Percentiles rank a stretch among this genome's conserved stretches.
Conservation (phyloP, 495 filamentous ascomycete species). For the Cercophora sp. region DNA sequence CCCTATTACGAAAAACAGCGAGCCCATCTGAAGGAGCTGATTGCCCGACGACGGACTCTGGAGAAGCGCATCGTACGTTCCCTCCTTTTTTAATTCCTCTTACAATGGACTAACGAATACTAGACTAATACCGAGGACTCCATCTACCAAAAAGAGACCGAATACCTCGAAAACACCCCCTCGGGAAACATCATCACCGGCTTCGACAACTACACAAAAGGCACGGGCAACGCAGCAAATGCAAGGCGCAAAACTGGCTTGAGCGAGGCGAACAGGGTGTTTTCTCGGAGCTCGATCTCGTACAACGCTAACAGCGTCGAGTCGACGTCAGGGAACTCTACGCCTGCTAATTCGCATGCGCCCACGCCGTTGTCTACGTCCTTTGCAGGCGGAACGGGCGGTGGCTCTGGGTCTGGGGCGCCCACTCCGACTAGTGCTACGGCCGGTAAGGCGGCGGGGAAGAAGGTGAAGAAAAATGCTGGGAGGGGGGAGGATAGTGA, state of each 20-base stretch:
- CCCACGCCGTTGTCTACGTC: conserved; percentile 48
- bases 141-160: conserved; percentile 77
- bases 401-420: conserved; percentile 40
- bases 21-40: conserved; percentile 45
- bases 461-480: conserved; percentile 39
- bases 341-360: conserved; percentile 38
- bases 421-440: conserved; percentile 44
- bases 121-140: conserved; percentile 60
- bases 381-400: conserved; percentile 32
- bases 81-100: not conserved
- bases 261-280: conserved; percentile 52
- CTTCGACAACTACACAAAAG: conserved; percentile 97
- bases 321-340: conserved; percentile 35
- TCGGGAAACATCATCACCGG: conserved; percentile 93
- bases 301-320: conserved; percentile 44
- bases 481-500: conserved; percentile 49
- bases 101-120: not conserved
- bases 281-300: conserved; percentile 57
- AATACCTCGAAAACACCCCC: conserved; percentile 87
- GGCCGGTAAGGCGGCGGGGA: conserved; percentile 27
- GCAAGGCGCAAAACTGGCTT: conserved; percentile 48
- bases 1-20: conserved; percentile 51
- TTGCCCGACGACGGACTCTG: conserved; percentile 38
- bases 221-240: conserved; percentile 46
- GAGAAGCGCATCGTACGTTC: conserved; percentile 42